Conservation (phyloP, 768 basidiomycete species). For the Neoboletus magnificus region DNA sequence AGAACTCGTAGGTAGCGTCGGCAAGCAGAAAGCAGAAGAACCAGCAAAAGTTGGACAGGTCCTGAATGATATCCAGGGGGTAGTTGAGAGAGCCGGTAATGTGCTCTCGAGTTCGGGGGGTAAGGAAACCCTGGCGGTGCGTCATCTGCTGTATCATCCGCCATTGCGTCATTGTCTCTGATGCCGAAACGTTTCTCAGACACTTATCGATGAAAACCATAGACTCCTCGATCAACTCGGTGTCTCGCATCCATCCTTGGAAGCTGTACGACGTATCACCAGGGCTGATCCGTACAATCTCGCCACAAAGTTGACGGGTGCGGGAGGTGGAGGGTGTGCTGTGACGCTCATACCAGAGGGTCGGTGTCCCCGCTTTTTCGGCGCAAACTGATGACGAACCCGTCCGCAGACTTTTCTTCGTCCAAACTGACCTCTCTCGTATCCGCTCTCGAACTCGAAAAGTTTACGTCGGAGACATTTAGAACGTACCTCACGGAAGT, state of each 20-base stretch:
- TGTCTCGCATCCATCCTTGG: slow-evolving; percentile 88
- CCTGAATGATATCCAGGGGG: slow-evolving; percentile 75
- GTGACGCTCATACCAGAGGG: slow-evolving; percentile 94
- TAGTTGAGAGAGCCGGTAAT: slow-evolving; percentile 78
- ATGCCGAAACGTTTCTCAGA: slow-evolving; percentile 40
- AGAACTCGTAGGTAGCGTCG: slow-evolving; percentile 87
- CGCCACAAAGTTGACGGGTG: slow-evolving; percentile 94
- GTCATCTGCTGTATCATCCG: slow-evolving; percentile 28
- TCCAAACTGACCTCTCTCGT: slow-evolving; percentile 57
- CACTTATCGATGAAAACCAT: slow-evolving; percentile 88
- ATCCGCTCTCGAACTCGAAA: slow-evolving; percentile 42
- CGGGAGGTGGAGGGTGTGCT: slow-evolving; percentile 97
- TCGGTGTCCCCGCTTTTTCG: slow-evolving; percentile 35
- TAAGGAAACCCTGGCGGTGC: slow-evolving; percentile 45
- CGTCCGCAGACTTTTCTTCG: slow-evolving; percentile 62
- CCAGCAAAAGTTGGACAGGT: slow-evolving; percentile 82
- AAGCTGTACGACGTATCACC: slow-evolving; percentile 75
- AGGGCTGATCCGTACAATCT: slow-evolving; percentile 60
- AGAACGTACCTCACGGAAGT: slow-evolving; percentile 81
- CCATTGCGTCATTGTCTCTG: not conserved
- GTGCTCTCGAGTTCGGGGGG: slow-evolving; percentile 57
- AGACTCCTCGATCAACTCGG: slow-evolving; percentile 76
- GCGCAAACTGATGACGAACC: not conserved
- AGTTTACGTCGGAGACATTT: slow-evolving; percentile 32
- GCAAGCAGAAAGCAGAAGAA: slow-evolving; percentile 68